Conservation (phyloP, 2,329 filamentous ascomycete species). For the Cytospora mali region DNA sequence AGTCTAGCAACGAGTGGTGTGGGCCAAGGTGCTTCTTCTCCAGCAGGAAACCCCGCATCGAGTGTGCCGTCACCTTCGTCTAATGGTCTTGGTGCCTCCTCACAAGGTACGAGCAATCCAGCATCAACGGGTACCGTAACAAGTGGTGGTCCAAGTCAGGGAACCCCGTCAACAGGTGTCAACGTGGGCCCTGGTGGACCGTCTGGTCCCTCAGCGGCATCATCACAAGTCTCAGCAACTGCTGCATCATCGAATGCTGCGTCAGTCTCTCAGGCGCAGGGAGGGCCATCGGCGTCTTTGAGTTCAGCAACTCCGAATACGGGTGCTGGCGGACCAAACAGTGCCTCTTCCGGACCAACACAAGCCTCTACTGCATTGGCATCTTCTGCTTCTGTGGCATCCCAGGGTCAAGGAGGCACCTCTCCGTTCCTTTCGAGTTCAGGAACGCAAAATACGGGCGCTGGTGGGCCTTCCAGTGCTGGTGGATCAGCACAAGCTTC, state of each 20-base stretch:
- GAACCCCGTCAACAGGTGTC: neutral
- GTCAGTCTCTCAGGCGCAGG: neutral
- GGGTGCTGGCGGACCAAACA: too few relatives aligned
- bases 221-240: neutral
- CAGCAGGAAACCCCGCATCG: neutral
- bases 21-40: too few relatives aligned
- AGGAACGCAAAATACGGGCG: too few relatives aligned
- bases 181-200: neutral
- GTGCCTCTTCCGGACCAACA: too few relatives aligned
- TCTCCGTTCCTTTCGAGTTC: too few relatives aligned
- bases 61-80: too few relatives aligned
- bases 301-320: neutral
- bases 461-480: too few relatives aligned
- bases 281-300: neutral
- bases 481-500: too few relatives aligned
- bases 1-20: too few relatives aligned
- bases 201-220: neutral
- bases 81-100: neutral
- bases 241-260: neutral
- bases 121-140: neutral
- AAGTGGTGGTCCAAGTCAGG: neutral
- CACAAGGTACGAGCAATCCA: neutral
- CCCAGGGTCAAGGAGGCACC: too few relatives aligned
- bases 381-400: too few relatives aligned
- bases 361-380: too few relatives aligned